These are phyloP conservation scores for Pseudopithomyces chartarum DNA, from an alignment of 2,329 filamentous ascomycete genomes.

Conservation along the genomic window DNA sequence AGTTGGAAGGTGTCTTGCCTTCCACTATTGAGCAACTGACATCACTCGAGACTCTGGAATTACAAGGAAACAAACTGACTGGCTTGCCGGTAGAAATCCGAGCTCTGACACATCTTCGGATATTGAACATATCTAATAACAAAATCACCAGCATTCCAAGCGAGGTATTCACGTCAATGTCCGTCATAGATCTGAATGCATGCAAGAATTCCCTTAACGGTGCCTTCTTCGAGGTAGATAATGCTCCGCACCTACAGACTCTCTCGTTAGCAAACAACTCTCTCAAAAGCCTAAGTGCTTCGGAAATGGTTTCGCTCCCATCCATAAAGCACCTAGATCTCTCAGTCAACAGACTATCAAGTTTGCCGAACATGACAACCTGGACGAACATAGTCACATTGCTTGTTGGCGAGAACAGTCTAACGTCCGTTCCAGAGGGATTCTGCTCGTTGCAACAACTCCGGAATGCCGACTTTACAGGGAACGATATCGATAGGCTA, in stretches of 20 bases:
- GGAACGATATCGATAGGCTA: conserved; percentile 79
- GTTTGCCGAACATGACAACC: conserved; percentile 72
- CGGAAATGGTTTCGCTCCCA: conserved; percentile 66
- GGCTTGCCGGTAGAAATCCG: conserved; percentile 70
- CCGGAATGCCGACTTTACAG: conserved; percentile 79
- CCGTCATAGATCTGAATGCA: conserved; percentile 73
- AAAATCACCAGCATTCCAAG: conserved; percentile 73
- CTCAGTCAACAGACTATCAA: conserved; percentile 78
- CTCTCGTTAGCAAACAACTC: conserved; percentile 81
- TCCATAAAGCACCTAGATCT: conserved; percentile 74
- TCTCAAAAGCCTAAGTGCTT: conserved; percentile 59
- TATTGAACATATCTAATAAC: conserved; percentile 82
- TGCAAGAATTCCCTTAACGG: conserved; percentile 80
- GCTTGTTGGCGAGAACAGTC: conserved; percentile 79
- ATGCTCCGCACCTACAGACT: conserved; percentile 69
- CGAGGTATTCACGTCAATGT: conserved; percentile 67
- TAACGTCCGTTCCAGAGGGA: conserved; percentile 75
- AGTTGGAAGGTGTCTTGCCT: conserved; percentile 54
- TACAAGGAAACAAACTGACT: conserved; percentile 80
- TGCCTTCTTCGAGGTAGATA: conserved; percentile 66
- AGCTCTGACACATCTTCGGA: conserved; percentile 71
- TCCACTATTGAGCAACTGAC: conserved; percentile 65
- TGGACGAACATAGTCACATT: conserved; percentile 78
- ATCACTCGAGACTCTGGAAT: conserved; percentile 78
- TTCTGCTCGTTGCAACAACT: conserved; percentile 71